These are phyloP conservation scores for Solanum gandarillasii DNA, from an alignment of 257 asterid species.

Conservation along the genomic window DNA sequence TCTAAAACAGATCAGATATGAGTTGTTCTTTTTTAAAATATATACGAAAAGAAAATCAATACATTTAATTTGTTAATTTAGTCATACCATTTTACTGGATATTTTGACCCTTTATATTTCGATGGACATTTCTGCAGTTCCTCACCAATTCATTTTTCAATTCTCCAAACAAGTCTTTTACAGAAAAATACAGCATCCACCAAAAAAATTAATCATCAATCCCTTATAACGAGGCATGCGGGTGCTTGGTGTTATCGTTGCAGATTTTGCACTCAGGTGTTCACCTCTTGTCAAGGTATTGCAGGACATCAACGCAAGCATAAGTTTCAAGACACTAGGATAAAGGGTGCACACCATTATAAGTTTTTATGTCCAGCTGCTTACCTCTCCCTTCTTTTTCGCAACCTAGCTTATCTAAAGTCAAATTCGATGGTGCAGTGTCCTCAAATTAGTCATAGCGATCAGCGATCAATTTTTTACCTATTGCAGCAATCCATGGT, in stretches of 20 bases:
- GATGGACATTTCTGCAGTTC: background rate
- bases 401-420: background rate
- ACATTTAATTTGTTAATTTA: no score
- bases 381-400: background rate
- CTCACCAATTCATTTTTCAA: background rate
- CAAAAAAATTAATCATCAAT: background rate
- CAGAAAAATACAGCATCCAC: no score
- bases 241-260: background rate
- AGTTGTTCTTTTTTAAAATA: no score
- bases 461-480: no score
- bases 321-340: background rate
- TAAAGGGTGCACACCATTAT: background rate
- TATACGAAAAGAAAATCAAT: no score
- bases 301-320: background rate
- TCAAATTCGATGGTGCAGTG: no score
- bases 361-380: background rate
- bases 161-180: no score
- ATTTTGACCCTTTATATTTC: background rate
- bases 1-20: no score
- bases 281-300: background rate
- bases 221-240: fast-evolving
- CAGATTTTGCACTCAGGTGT: background rate
- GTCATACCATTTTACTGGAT: no score
- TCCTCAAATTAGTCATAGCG: no score
- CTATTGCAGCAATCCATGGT: no score